Evolutionary conservation across 1,139 yeast species (phyloP), one percentile per base, ranked within the genome.

Genomic region (Blastobotrys apis): DNA sequence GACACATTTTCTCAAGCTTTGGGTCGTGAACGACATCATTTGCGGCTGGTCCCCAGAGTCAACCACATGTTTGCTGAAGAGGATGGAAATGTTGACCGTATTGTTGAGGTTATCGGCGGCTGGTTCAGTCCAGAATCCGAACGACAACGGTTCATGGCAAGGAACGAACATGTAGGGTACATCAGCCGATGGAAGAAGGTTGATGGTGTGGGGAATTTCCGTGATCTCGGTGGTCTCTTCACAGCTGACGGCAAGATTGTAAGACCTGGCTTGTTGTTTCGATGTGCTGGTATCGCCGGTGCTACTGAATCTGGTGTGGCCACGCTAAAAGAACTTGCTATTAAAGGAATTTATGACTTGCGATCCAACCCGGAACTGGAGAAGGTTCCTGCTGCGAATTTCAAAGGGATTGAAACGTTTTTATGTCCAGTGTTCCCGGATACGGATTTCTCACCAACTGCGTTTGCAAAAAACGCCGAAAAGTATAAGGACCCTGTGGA

Each of bases 211-310:
- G 64, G 73, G 41, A 86, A 87, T 56, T 81, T 85, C 55, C 72
- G 96, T 53, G 95, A 86, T 57, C 60, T 81, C 45, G 96, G 95
- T 1, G 95, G 95, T 4, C 86, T 84, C 77, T 86, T 84, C 77
- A 66, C 66, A 47, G 65, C 78, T 4, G 62, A 64, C 3, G 44
- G 77, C 5, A 38, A 47, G 22, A 50, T 50, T n/a, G 81, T 85
- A 3, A 74, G 74, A 48, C 74, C 81, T 1, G 77, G 79, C 6
- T 47, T 73, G 4, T 59, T 81, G 16, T 87, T 66, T 60, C 73
- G 95, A 49, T 73, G 82, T 53, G 94, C 92, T 0, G 74, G 75
- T 48, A 71, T 81, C 32, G 69, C 76, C 1, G 62, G 64, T 0
- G 68, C 81, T 23, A 76, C 59, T 2, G 65, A 55, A 0, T 35